These are phyloP conservation scores for Arthrobotrys sphaeroides DNA, from an alignment of 2,329 filamentous ascomycete genomes.

Conservation along the genomic window DNA sequence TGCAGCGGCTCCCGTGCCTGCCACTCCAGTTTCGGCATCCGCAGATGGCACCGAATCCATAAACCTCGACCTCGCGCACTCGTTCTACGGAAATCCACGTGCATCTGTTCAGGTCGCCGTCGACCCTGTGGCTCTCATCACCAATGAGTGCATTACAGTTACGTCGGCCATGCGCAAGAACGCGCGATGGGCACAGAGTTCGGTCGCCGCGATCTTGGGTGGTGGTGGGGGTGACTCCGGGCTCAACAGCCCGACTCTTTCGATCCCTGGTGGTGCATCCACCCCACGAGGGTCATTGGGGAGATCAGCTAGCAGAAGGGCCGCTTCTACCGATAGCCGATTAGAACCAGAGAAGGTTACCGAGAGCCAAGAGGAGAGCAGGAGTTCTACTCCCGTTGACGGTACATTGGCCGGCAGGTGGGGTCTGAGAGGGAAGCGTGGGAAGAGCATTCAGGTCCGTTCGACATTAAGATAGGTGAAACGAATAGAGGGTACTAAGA, in stretches of 20 bases:
- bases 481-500: background rate
- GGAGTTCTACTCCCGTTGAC: slow-evolving; percentile 63
- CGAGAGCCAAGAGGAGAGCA: slow-evolving; percentile 58
- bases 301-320: slow-evolving; percentile 58
- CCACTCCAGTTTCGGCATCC: slow-evolving; percentile 34
- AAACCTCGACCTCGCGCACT: slow-evolving; percentile 32
- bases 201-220: slow-evolving; percentile 92
- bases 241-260: slow-evolving; percentile 53
- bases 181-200: slow-evolving; percentile 93
- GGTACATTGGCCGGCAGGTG: slow-evolving; percentile 79
- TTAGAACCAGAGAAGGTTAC: slow-evolving; percentile 34
- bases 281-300: slow-evolving; percentile 51
- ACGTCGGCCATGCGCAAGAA: slow-evolving; percentile 98
- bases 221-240: slow-evolving; percentile 66
- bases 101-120: slow-evolving; percentile 71
- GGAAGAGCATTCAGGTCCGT: slow-evolving; percentile 78
- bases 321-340: slow-evolving; percentile 63
- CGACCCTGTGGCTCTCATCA: slow-evolving; percentile 89
- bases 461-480: background rate
- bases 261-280: slow-evolving; percentile 36
- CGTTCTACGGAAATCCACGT: slow-evolving; percentile 47
- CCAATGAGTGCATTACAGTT: slow-evolving; percentile 98
- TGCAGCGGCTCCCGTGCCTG: slow-evolving; percentile 19
- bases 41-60: slow-evolving; percentile 35
- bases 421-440: slow-evolving; percentile 93